These are phyloP conservation scores for Nigrograna mackinnonii DNA, from an alignment of 2,329 filamentous ascomycete species.

Conservation along the genomic window DNA sequence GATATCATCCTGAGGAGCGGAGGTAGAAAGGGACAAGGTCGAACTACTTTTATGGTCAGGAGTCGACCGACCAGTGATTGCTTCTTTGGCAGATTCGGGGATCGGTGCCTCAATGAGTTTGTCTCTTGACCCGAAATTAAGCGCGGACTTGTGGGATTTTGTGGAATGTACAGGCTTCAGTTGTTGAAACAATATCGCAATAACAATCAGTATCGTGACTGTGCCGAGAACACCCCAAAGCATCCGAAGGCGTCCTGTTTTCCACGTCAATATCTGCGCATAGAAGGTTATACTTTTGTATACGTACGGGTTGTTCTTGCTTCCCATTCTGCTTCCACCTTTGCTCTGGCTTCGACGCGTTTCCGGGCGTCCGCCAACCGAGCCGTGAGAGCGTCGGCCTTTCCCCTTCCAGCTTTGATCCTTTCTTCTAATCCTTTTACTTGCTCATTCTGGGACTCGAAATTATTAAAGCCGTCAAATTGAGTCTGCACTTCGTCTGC, in stretches of 20 bases:
- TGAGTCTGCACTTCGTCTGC: constrained; percentile 64
- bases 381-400: constrained; percentile 62
- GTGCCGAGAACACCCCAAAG: constrained; percentile 63
- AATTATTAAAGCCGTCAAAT: constrained; percentile 63
- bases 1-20: constrained; percentile 7
- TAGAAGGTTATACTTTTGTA: neutral
- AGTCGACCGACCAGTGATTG: constrained; percentile 18
- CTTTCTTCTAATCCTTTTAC: constrained; percentile 66
- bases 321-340: constrained; percentile 68
- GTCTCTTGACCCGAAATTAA: constrained; percentile 20
- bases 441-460: constrained; percentile 66
- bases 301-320: constrained; percentile 57
- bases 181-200: constrained; percentile 47
- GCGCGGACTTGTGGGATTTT: constrained; percentile 8
- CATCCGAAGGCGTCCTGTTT: constrained; percentile 57
- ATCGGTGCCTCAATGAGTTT: constrained; percentile 31
- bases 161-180: constrained; percentile 20
- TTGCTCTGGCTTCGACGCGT: constrained; percentile 70
- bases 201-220: constrained; percentile 50
- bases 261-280: constrained; percentile 13
- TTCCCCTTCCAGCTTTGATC: constrained; percentile 62
- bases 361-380: constrained; percentile 67
- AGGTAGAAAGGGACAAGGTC: neutral
- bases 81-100: constrained; percentile 37
- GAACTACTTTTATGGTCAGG: constrained; percentile 1